Base-by-base conservation (phyloP, 1,139 yeast species). In the Saccharomyces uvarum region DNA sequence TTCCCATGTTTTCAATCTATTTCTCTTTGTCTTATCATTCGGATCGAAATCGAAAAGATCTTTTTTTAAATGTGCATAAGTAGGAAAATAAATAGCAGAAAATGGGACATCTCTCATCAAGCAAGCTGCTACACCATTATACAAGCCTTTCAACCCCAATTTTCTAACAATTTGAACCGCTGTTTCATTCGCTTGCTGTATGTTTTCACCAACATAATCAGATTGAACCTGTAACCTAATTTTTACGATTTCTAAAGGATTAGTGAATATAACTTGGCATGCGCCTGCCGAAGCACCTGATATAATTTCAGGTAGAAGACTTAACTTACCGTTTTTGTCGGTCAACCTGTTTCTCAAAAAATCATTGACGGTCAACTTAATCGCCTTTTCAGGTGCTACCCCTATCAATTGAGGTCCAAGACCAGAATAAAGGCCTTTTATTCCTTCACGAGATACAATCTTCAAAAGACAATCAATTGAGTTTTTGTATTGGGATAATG, bases 321-420 rank as follows among this genome's bases (percentile, higher is more conserved):
- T 76, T 59, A 91, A 80, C 52, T 76, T 71, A 8, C 84, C 83
- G 51, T 77, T 73, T 53, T 72, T 68, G 53, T 79, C 77, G 28
- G 89, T 79, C 62, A 95, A 84, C 57, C 83, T 77, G 50, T 84
- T 84, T 67, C 98, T 81, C 55, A 91, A 84, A 59, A 88, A 77
- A 70, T 93, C 99, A 72, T 93, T 93, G 51, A 93, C 96, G 0
- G 98, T 91, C 62, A 93, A 81, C 73, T 93, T 93, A 68, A 93
- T 93, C 51, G 98, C 99, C 76, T 93, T 93, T 73, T 93, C 99
- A 2, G 99, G 99, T 0, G 98, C 98, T 51, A 93, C 98, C 60
- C 99, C 99, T 49, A 93, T 83, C 64, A 93, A 77, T 73, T 93
- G 99, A 38, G 98, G 98, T 11, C 89, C 90, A 55, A 93, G 77